phyloP scores from a whole-genome alignment of 1,284 basidiomycete genomes.

The Golubevia pallescens region DNA sequence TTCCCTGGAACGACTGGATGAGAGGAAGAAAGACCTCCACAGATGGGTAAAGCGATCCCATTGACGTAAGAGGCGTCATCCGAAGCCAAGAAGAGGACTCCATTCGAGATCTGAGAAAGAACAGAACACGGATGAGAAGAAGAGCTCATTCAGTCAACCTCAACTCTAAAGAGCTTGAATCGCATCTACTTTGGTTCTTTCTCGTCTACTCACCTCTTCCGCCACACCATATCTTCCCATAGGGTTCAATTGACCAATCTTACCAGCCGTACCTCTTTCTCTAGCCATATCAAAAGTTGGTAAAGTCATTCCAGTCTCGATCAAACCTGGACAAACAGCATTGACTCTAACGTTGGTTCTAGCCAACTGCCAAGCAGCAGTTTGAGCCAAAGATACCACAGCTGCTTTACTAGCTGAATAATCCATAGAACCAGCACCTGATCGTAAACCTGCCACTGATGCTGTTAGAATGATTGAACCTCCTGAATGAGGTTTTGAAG shows the following conservation, averaged over 20 bases:
- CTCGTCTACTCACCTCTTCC: slow-evolving; percentile 69
- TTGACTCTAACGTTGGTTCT: slow-evolving; percentile 85
- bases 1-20: slow-evolving; percentile 75
- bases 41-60: slow-evolving; percentile 83
- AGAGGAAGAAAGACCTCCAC: slow-evolving; percentile 80
- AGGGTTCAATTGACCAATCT: slow-evolving; percentile 86
- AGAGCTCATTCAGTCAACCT: background rate
- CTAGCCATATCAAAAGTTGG: slow-evolving; percentile 78
- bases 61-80: slow-evolving; percentile 90
- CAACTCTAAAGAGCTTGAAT: background rate
- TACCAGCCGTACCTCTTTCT: slow-evolving; percentile 73
- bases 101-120: slow-evolving; percentile 74
- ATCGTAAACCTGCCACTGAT: slow-evolving; percentile 86
- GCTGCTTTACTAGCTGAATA: slow-evolving; percentile 69
- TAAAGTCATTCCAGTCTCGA: slow-evolving; percentile 86
- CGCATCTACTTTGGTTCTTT: no score
- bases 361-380: slow-evolving; percentile 79
- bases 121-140: slow-evolving; percentile 4
- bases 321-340: slow-evolving; percentile 86
- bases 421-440: slow-evolving; percentile 82
- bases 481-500: slow-evolving; percentile 70
- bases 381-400: slow-evolving; percentile 78
- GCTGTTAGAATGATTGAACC: slow-evolving; percentile 91
- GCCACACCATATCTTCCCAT: slow-evolving; percentile 71
- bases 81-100: slow-evolving; percentile 83